Conservation (phyloP, 2,329 filamentous ascomycete species). For the Penicillium sp. region DNA sequence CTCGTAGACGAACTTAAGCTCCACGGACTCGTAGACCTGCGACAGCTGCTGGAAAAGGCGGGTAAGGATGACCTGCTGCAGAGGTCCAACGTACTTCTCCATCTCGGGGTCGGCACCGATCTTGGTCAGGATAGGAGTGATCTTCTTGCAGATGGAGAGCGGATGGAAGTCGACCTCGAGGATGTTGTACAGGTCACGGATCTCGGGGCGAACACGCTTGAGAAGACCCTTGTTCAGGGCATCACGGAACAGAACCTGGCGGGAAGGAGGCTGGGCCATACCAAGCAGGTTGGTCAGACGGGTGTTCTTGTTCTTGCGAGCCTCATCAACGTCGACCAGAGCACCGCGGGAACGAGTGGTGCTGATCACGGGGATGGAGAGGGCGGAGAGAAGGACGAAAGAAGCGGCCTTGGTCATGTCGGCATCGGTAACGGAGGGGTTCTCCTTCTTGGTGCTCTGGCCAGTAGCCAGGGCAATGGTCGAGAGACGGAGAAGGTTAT, state of each 20-base stretch:
- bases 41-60: slow-evolving; percentile 98
- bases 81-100: slow-evolving; percentile 92
- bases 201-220: slow-evolving; percentile 89
- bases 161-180: slow-evolving; percentile 99
- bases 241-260: slow-evolving; percentile 91
- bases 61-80: slow-evolving; percentile 98
- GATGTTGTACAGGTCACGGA: slow-evolving; percentile 96
- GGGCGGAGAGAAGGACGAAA: slow-evolving; percentile 89
- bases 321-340: slow-evolving; percentile 94
- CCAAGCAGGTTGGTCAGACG: slow-evolving; percentile 93
- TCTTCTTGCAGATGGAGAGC: slow-evolving; percentile 98
- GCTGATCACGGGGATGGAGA: slow-evolving; percentile 99
- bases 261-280: slow-evolving; percentile 87
- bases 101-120: slow-evolving; percentile 94
- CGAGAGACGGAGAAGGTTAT: slow-evolving; percentile 92
- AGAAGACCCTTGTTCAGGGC: slow-evolving; percentile 92
- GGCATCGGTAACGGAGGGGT: slow-evolving; percentile 83
- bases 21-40: slow-evolving; percentile 97
- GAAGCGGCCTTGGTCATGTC: slow-evolving; percentile 94
- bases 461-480: slow-evolving; percentile 79
- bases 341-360: slow-evolving; percentile 94
- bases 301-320: slow-evolving; percentile 97
- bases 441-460: slow-evolving; percentile 90
- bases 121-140: slow-evolving; percentile 90
- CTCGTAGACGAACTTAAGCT: slow-evolving; percentile 88